Base-by-base conservation (phyloP, 768 basidiomycete genomes). In the Lentinula lateritia region DNA sequence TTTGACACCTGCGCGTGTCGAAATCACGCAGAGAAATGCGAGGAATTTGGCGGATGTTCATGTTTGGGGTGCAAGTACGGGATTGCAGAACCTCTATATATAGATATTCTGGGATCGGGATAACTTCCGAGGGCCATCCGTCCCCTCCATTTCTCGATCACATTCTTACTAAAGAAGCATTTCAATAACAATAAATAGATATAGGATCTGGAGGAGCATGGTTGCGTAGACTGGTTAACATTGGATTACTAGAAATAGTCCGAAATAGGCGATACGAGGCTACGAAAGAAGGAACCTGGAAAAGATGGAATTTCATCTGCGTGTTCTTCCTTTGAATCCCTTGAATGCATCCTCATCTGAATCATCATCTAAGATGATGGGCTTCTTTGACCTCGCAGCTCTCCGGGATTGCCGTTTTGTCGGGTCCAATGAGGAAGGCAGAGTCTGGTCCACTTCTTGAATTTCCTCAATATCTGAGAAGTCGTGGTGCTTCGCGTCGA, bases 331-430 rank as follows among this genome's bases (percentile, higher is more conserved):
- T 65, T 69, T 72, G 65, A 88, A 88, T 6, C 88, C 88, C 64
- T 81, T 83, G 74, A 90, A 90, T n/a, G 84, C 82, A 34, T 79
- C 81, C 6, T 80, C 88, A 61, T 90, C 89, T 9, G 86, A 88
- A 69, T 88, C 88, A 66, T 89, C 87, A 60, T 85, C 84, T 3
- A 79, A 73, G 39, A 85, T 71, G 10, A 80, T 71, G 36, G 76
- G 63, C 52, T 70, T 76, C 70, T 72, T 76, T 52, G 62, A 55
- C 54, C 64, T 73, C 68, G 64, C 10, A 41, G 71, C 65, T 57
- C 66, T 64, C n/a, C 66, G 66, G 13, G 69, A 38, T 53, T 65
- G 15, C 35, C 70, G 54, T 43, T 65, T 63, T 18, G 64, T 48
- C 42, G 66, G 66, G 34, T 64, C 66, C 28, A 28, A 28, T 10